phyloP scores from a whole-genome alignment of 345 rosid genomes.

The Rubroshorea leprosula region DNA sequence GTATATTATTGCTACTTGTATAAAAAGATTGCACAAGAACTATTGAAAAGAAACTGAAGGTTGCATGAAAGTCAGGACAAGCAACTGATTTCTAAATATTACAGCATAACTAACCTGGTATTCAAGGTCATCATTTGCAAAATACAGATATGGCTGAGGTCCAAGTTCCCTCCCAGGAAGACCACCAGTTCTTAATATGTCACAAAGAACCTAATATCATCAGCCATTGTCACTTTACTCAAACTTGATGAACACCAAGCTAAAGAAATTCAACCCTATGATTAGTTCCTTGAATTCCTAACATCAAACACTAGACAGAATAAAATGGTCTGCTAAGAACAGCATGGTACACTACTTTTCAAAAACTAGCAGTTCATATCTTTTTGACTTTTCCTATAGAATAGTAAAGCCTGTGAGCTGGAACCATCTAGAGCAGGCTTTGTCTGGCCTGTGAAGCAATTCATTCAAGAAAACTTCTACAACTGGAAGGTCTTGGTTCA shows the following conservation, averaged over 20 bases:
- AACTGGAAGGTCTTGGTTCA: too few relatives aligned
- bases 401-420: too few relatives aligned
- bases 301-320: too few relatives aligned
- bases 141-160: conserved; percentile 58
- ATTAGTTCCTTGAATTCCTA: background rate
- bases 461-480: too few relatives aligned
- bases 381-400: too few relatives aligned
- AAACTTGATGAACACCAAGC: background rate
- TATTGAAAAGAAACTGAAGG: background rate
- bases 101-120: conserved; percentile 51
- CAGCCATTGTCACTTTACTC: conserved; percentile 3
- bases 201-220: conserved; percentile 69
- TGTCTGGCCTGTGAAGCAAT: too few relatives aligned
- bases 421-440: too few relatives aligned
- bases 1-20: conserved; percentile 35
- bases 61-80: conserved; percentile 4
- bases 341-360: too few relatives aligned
- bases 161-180: conserved; percentile 67
- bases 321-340: too few relatives aligned
- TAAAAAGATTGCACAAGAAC: background rate
- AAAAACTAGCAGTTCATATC: background rate
- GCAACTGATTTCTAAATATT: background rate
- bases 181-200: conserved; percentile 80
- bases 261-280: conserved; percentile 3
- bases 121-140: conserved; percentile 81